Percentiles rank a stretch among this genome's conserved stretches.
Evolutionary conservation across 257 asterid species (phyloP).

Genomic region (Datura wrightii): DNA sequence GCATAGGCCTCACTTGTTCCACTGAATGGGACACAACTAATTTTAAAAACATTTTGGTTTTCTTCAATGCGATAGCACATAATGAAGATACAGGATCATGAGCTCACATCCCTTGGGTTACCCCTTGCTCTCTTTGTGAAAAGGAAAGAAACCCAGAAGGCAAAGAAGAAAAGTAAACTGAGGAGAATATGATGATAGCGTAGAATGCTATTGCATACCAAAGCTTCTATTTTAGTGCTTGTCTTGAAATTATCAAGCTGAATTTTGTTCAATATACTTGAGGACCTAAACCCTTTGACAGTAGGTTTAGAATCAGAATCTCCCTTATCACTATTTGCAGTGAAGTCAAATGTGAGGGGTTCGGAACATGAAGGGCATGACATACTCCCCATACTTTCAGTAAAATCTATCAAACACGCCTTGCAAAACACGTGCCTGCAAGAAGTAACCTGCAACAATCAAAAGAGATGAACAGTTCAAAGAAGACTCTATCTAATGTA

Average conservation of each 20-base stretch:
- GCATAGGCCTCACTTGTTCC: neutral
- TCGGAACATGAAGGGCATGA: constrained; percentile 82
- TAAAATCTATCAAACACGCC: constrained; percentile 69
- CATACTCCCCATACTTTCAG: constrained; percentile 66
- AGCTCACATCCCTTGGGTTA: neutral
- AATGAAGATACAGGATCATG: neutral
- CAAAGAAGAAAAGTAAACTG: constrained; percentile 33
- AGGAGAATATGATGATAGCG: neutral
- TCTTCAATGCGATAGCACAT: neutral
- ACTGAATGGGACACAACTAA: neutral
- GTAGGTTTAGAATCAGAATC: constrained; percentile 56
- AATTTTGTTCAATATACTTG: constrained; percentile 81
- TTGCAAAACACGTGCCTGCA: constrained; percentile 83
- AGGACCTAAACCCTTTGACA: constrained; percentile 67
- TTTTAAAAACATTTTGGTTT: neutral
- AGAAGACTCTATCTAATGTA: neutral
- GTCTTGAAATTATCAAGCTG: constrained; percentile 66
- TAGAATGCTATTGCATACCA: constrained; percentile 57
- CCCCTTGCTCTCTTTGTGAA: neutral
- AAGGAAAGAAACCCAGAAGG: constrained; percentile 39
- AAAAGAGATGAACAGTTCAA: neutral
- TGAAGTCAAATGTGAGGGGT: constrained; percentile 69
- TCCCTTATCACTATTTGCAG: constrained; percentile 51
- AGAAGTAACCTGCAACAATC: constrained; percentile 62
- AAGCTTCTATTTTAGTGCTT: constrained; percentile 89